Evolutionary conservation across 2,329 filamentous ascomycete species (phyloP).

Genomic region (Colletotrichum noveboracense): DNA sequence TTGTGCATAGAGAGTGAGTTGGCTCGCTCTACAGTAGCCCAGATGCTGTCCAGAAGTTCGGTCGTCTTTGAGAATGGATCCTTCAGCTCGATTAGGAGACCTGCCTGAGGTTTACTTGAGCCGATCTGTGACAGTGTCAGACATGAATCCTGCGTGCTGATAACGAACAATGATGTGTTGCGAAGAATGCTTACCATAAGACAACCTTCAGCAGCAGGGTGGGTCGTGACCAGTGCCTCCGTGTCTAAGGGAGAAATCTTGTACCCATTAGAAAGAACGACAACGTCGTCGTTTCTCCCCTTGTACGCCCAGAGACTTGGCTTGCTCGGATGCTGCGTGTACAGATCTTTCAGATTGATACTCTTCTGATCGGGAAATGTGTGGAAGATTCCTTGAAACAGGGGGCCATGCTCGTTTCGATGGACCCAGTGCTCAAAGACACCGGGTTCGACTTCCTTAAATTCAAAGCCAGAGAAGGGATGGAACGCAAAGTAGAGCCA

Average conservation of each 20-base stretch:
- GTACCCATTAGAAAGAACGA: background rate
- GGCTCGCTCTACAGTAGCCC: background rate
- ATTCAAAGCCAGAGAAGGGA: background rate
- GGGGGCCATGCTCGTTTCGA: background rate
- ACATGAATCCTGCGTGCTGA: background rate
- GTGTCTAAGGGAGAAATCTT: background rate
- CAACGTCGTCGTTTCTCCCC: background rate
- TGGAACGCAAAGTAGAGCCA: background rate
- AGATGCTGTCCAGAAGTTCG: background rate
- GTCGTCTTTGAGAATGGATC: background rate
- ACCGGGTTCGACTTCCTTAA: background rate
- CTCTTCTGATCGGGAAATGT: background rate
- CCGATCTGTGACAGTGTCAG: background rate
- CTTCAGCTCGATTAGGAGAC: background rate
- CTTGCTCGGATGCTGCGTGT: background rate
- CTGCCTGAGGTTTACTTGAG: background rate
- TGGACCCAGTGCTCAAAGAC: background rate
- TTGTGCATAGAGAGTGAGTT: background rate
- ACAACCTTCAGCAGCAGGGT: background rate
- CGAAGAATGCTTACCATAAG: background rate
- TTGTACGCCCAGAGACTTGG: background rate
- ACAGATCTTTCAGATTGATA: background rate
- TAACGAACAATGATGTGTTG: fast-evolving
- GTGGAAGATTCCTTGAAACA: background rate
- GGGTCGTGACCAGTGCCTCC: background rate